Conservation (phyloP, 768 basidiomycete species). For the Tylopilus sp. region DNA sequence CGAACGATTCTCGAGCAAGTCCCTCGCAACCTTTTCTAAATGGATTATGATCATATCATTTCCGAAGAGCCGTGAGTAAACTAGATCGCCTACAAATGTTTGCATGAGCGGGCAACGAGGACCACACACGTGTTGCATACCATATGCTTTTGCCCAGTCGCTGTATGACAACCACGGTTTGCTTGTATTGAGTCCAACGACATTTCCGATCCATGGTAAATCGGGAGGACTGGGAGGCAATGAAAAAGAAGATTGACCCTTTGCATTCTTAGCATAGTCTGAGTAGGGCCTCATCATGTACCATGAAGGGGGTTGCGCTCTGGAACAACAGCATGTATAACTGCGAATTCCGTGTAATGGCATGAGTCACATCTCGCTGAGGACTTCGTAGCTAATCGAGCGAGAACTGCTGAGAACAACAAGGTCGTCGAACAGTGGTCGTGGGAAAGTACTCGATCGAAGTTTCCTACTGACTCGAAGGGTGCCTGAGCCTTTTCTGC, state of each 20-base stretch:
- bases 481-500: no score
- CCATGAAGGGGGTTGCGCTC: no score
- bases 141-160: slow-evolving; percentile 34
- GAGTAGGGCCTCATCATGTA: no score
- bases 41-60: slow-evolving; percentile 44
- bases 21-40: slow-evolving; percentile 37
- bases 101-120: neutral
- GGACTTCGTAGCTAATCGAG: no score
- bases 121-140: slow-evolving; percentile 5
- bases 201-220: slow-evolving; percentile 4
- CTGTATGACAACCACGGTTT: slow-evolving; percentile 34
- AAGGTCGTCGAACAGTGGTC: no score
- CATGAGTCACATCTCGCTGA: no score
- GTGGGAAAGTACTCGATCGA: no score
- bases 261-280: no score
- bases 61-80: slow-evolving; percentile 47
- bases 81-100: slow-evolving; percentile 34
- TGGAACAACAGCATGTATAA: no score
- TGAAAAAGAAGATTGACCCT: neutral
- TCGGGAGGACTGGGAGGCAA: slow-evolving; percentile 11
- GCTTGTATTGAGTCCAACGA: slow-evolving; percentile 2
- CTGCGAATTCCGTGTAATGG: no score
- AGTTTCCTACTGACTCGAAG: no score
- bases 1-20: slow-evolving; percentile 45
- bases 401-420: no score